A percentile compares a stretch with the other conserved stretches of the same genome.
phyloP scores from a whole-genome alignment of 768 basidiomycete genomes.

The Lactifluus volemus region DNA sequence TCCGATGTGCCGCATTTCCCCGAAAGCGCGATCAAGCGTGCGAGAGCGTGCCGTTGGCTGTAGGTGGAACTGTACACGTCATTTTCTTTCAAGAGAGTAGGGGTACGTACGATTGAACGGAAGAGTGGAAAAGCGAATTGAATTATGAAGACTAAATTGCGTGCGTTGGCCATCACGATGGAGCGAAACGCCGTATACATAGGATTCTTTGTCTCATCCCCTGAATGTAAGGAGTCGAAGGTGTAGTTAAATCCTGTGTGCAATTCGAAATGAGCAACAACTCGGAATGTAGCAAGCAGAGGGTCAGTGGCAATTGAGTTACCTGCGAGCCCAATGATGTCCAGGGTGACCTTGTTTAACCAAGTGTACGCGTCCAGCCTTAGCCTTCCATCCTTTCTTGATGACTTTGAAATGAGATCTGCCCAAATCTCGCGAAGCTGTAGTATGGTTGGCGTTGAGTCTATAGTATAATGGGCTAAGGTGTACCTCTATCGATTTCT shows the following conservation, averaged over 20 bases:
- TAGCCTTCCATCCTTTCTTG: not conserved
- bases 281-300: not conserved
- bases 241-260: slow-evolving; percentile 33
- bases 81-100: not conserved
- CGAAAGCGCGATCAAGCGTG: slow-evolving; percentile 25
- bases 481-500: slow-evolving; percentile 21
- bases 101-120: slow-evolving; percentile 30
- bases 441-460: too few relatives aligned
- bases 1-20: slow-evolving; percentile 44
- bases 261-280: not conserved
- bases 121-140: slow-evolving; percentile 31
- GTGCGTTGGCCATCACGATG: slow-evolving; percentile 21
- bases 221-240: slow-evolving; percentile 27
- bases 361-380: slow-evolving; percentile 16
- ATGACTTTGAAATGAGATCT: not conserved
- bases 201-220: slow-evolving; percentile 23
- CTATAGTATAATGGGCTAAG: not conserved
- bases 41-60: slow-evolving; percentile 23
- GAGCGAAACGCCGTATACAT: slow-evolving; percentile 29
- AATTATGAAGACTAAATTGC: slow-evolving; percentile 26
- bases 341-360: slow-evolving; percentile 21
- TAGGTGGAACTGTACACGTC: not conserved
- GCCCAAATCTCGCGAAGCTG: slow-evolving; percentile 27
- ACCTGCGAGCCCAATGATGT: slow-evolving; percentile 24
- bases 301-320: not conserved